These are phyloP conservation scores for Biscogniauxia sp. DNA, from an alignment of 2,329 filamentous ascomycete genomes.

Conservation along the genomic window DNA sequence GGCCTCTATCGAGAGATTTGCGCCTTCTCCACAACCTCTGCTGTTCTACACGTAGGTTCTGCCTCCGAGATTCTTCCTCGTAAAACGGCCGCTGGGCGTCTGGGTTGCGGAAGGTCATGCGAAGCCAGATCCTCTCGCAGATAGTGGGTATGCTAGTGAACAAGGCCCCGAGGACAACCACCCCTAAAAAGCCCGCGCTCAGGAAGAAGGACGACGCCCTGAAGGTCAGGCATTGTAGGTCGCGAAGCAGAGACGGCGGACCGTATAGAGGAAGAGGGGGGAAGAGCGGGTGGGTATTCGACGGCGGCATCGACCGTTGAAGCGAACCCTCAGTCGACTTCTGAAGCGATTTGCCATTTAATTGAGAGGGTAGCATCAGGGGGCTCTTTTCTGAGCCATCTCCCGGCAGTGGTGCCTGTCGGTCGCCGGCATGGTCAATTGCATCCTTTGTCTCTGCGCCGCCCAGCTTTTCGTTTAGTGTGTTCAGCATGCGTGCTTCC, in stretches of 20 bases:
- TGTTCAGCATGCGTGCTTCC: constrained; percentile 70
- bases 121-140: constrained; percentile 47
- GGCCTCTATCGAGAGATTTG: constrained; percentile 35
- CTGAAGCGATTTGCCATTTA: constrained; percentile 37
- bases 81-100: constrained; percentile 64
- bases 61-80: constrained; percentile 66
- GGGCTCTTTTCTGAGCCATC: constrained; percentile 11
- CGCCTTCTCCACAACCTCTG: constrained; percentile 61
- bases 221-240: constrained; percentile 65
- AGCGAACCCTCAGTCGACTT: constrained; percentile 48
- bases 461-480: constrained; percentile 51
- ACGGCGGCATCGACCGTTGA: constrained; percentile 54
- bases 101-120: constrained; percentile 59
- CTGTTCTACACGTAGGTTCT: constrained; percentile 52
- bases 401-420: constrained; percentile 13
- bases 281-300: constrained; percentile 76
- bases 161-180: constrained; percentile 72
- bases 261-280: constrained; percentile 82
- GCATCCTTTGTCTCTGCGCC: constrained; percentile 25
- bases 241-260: constrained; percentile 63
- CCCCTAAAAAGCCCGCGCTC: constrained; percentile 72
- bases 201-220: constrained; percentile 69
- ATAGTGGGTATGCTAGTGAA: constrained; percentile 62
- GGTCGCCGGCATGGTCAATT: constrained; percentile 23
- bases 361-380: constrained; percentile 13